phyloP scores from a whole-genome alignment of 306 rosid species.

The Abrus pulchellus region DNA sequence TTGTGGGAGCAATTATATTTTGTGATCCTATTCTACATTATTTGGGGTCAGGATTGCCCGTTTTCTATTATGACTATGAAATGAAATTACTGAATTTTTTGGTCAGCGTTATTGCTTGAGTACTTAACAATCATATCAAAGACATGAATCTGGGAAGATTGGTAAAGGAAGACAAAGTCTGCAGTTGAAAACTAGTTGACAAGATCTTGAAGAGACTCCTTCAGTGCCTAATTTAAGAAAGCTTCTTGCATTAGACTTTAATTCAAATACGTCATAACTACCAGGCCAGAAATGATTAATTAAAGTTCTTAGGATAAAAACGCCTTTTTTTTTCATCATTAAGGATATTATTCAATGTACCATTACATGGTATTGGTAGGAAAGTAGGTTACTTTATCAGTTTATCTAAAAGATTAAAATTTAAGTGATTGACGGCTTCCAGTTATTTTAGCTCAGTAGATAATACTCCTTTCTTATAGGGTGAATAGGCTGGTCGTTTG shows the following conservation, averaged over 20 bases:
- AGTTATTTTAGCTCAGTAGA: constrained; percentile 21
- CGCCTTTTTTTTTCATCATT: constrained; percentile 31
- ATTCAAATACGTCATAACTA: neutral
- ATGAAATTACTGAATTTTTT: neutral
- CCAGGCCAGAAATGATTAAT: neutral
- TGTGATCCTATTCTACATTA: constrained; percentile 20
- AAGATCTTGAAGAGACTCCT: constrained; percentile 29
- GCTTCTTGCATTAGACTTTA: constrained; percentile 32
- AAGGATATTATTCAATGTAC: constrained; percentile 17
- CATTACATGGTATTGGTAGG: constrained; percentile 18
- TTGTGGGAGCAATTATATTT: constrained; percentile 15
- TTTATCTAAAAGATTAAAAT: constrained; percentile 18
- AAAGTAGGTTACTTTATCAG: constrained; percentile 5
- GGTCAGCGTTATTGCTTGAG: neutral
- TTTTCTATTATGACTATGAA: constrained; percentile 32
- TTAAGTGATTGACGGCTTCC: constrained; percentile 24
- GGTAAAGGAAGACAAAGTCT: constrained; percentile 2
- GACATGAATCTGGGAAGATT: constrained; percentile 28
- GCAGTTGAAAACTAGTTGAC: constrained; percentile 16
- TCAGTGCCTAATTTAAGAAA: constrained; percentile 30
- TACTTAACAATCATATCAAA: neutral
- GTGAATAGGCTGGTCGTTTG: constrained; percentile 9
- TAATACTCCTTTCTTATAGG: constrained; percentile 19
- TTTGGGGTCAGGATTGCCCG: constrained; percentile 35
- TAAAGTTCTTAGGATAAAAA: constrained; percentile 12